phyloP scores from a whole-genome alignment of 768 basidiomycete genomes.

The Collybiopsis luxurians region DNA sequence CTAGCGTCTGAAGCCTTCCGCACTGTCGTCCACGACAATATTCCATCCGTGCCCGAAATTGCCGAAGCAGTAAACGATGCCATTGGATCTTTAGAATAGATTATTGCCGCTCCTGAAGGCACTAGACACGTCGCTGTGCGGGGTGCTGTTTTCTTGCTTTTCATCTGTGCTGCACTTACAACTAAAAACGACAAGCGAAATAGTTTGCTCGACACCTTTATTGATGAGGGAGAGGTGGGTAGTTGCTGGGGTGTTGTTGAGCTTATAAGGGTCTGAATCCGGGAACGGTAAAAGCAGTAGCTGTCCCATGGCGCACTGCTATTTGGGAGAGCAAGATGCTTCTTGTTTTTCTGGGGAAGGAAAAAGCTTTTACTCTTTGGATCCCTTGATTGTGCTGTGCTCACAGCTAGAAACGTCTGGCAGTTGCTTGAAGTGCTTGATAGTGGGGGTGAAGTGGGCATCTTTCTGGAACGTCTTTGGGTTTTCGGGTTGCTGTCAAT shows the following conservation, averaged over 20 bases:
- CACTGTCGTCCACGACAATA: conserved; percentile 72
- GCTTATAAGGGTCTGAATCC: conserved; percentile 38
- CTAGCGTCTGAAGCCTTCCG: conserved; percentile 69
- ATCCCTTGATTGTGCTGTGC: too few relatives aligned
- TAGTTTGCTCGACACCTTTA: conserved; percentile 43
- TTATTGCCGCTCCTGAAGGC: conserved; percentile 26
- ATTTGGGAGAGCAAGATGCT: conserved; percentile 52
- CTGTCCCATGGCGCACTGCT: conserved; percentile 62
- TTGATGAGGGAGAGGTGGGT: conserved; percentile 55
- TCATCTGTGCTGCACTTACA: conserved; percentile 69
- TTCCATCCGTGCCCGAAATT: conserved; percentile 65
- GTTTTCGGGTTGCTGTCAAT: too few relatives aligned
- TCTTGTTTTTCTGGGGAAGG: conserved; percentile 59
- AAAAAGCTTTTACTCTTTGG: too few relatives aligned
- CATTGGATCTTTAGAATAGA: conserved; percentile 41
- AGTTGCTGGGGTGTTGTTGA: conserved; percentile 55
- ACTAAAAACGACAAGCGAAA: conserved; percentile 41
- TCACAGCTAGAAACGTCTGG: too few relatives aligned
- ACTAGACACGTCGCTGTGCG: conserved; percentile 58
- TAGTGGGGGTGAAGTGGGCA: too few relatives aligned
- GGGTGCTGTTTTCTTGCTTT: conserved; percentile 77
- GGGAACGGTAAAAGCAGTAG: not conserved
- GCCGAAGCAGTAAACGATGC: conserved; percentile 49
- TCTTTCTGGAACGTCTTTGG: too few relatives aligned
- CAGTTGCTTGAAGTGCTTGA: too few relatives aligned